These are phyloP conservation scores for Colletotrichum sp. DNA, from an alignment of 2,329 filamentous ascomycete species.

Conservation along the genomic window DNA sequence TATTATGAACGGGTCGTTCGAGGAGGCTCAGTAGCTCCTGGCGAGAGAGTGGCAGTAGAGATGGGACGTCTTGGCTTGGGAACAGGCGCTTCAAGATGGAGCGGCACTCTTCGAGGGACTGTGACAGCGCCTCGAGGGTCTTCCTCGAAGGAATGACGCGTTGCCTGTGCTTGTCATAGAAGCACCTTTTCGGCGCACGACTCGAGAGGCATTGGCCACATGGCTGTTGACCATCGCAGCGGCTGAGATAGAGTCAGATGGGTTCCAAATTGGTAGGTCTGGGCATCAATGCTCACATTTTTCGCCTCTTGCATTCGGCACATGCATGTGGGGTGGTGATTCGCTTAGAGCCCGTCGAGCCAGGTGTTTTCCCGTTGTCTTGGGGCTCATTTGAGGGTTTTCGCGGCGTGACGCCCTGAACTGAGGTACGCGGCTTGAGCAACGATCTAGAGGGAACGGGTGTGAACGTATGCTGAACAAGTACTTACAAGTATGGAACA, in stretches of 20 bases:
- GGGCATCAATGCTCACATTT: slow-evolving; percentile 58
- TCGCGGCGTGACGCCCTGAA: slow-evolving; percentile 23
- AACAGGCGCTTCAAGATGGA: slow-evolving; percentile 67
- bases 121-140: slow-evolving; percentile 69
- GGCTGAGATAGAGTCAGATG: slow-evolving; percentile 42
- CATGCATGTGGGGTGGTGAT: slow-evolving; percentile 69
- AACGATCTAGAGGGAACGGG: not conserved
- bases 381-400: slow-evolving; percentile 19
- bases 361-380: slow-evolving; percentile 41
- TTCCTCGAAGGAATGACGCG: slow-evolving; percentile 79
- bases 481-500: slow-evolving; percentile 24
- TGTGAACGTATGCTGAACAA: not conserved
- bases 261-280: not conserved
- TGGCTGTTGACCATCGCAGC: slow-evolving; percentile 81
- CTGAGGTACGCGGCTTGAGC: not conserved
- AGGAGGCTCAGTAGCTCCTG: slow-evolving; percentile 65
- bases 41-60: slow-evolving; percentile 58
- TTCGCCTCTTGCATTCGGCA: slow-evolving; percentile 78
- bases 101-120: slow-evolving; percentile 69
- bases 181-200: slow-evolving; percentile 77
- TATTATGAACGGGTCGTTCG: slow-evolving; percentile 48
- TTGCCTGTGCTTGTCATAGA: slow-evolving; percentile 82
- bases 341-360: slow-evolving; percentile 46
- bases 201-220: slow-evolving; percentile 86
- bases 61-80: slow-evolving; percentile 59